Evolutionary conservation across 768 basidiomycete species (phyloP).

Genomic region (Serendipita indica): DNA sequence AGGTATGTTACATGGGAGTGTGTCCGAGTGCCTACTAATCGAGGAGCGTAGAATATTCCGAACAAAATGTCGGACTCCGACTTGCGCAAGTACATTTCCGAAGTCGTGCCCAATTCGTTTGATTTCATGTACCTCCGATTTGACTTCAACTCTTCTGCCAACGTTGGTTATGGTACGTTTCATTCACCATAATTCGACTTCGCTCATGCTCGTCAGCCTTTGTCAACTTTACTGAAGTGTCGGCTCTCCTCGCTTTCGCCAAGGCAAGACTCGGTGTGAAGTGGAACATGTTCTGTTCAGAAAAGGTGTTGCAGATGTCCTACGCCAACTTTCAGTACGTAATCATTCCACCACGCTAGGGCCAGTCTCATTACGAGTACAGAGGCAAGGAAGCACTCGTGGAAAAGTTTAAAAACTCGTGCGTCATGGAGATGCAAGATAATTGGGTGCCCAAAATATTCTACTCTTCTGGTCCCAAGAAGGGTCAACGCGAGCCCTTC

Average conservation of each 20-base stretch:
- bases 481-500: slow-evolving; percentile 68
- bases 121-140: slow-evolving; percentile 67
- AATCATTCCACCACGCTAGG: not conserved
- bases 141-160: slow-evolving; percentile 29
- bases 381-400: slow-evolving; percentile 84
- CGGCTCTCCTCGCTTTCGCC: slow-evolving; percentile 64
- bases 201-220: slow-evolving; percentile 39
- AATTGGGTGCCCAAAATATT: slow-evolving; percentile 15
- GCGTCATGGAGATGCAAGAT: slow-evolving; percentile 68
- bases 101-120: slow-evolving; percentile 58
- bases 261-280: slow-evolving; percentile 60
- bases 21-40: slow-evolving; percentile 13
- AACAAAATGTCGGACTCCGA: slow-evolving; percentile 79
- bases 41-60: slow-evolving; percentile 59
- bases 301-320: slow-evolving; percentile 81
- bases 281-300: slow-evolving; percentile 89
- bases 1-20: no score
- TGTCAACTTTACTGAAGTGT: slow-evolving; percentile 73
- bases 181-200: not conserved
- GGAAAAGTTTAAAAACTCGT: slow-evolving; percentile 84
- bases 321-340: slow-evolving; percentile 86
- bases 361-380: slow-evolving; percentile 1
- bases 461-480: slow-evolving; percentile 52
- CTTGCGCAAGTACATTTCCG: slow-evolving; percentile 47
- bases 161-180: slow-evolving; percentile 21